Percentiles rank a stretch among this genome's conserved stretches.
Evolutionary conservation across 208 protist genomes (phyloP).

Genomic region (Crithidia brevicula): DNA sequence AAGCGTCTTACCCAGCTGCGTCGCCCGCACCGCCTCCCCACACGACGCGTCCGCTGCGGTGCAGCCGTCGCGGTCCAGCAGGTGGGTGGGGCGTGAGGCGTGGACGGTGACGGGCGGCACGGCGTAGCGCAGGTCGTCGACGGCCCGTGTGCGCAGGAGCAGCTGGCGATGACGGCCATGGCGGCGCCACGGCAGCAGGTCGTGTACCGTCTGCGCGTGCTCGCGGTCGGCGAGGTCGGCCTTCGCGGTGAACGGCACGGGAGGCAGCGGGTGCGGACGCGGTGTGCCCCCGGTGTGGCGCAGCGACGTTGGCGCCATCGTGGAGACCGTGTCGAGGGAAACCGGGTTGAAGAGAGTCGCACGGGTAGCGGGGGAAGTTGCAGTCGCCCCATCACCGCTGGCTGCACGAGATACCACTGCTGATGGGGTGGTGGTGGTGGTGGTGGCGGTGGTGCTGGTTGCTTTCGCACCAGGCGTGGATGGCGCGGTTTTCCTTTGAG

Average conservation of each 20-base stretch:
- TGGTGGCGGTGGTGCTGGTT: background rate
- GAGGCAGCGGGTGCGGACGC: background rate
- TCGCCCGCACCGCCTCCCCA: too few species aligned
- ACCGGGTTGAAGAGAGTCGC: background rate
- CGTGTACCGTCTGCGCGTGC: slow-evolving; percentile 12
- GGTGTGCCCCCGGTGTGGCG: background rate
- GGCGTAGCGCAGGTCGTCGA: background rate
- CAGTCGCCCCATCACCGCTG: too few species aligned
- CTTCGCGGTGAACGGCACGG: background rate
- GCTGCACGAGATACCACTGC: too few species aligned
- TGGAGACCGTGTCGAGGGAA: background rate
- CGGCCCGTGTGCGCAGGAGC: background rate
- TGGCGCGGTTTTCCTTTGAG: background rate
- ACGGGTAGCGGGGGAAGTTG: background rate
- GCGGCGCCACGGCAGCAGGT: slow-evolving; percentile 8
- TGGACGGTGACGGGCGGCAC: slow-evolving; percentile 11
- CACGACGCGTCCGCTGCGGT: too few species aligned
- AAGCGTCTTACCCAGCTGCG: too few species aligned
- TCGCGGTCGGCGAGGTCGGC: background rate
- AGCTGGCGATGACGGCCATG: background rate
- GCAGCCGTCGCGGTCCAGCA: background rate
- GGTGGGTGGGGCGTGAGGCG: background rate
- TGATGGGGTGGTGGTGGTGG: background rate
- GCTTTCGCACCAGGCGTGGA: background rate
- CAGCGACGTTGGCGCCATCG: slow-evolving; percentile 3